Percentiles rank a stretch among this genome's conserved stretches.
Evolutionary conservation across 192 early-diverging fungal genomes (phyloP).

Genomic region (Rhizoclosmatium sp.): DNA sequence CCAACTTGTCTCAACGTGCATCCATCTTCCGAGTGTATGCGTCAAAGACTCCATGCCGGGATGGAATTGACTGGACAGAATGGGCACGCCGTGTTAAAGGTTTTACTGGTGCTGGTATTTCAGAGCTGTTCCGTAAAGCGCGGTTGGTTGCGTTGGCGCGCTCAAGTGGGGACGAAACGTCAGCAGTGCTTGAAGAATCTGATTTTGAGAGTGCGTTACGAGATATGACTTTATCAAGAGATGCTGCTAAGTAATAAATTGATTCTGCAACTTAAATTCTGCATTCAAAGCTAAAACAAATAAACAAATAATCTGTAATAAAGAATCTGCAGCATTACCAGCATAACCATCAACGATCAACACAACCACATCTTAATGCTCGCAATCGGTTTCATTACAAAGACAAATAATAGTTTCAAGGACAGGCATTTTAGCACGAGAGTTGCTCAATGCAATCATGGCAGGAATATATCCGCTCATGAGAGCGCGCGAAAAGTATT

Average conservation of each 20-base stretch:
- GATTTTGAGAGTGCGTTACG: neutral
- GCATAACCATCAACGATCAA: too few species aligned
- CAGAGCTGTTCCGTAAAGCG: constrained; percentile 23
- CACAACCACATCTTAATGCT: too few species aligned
- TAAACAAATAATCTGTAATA: too few species aligned
- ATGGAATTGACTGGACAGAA: constrained; percentile 4
- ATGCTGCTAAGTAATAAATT: neutral
- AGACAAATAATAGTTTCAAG: neutral
- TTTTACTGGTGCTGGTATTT: constrained; percentile 17
- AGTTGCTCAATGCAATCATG: neutral
- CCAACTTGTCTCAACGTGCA: constrained; percentile 61
- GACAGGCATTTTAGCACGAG: neutral
- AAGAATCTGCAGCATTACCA: too few species aligned
- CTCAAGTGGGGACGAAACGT: neutral
- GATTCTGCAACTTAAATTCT: too few species aligned
- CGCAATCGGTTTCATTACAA: neutral
- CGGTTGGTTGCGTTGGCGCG: neutral
- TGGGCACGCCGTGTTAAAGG: constrained; percentile 4
- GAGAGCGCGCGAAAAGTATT: neutral
- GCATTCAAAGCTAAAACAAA: too few species aligned
- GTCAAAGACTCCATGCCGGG: neutral
- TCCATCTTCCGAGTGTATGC: constrained; percentile 69
- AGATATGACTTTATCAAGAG: neutral
- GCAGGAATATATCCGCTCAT: neutral
- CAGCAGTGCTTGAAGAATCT: neutral